Evolutionary conservation across 2,329 filamentous ascomycete genomes (phyloP).

Genomic region (Xylariomycetidae sp.): DNA sequence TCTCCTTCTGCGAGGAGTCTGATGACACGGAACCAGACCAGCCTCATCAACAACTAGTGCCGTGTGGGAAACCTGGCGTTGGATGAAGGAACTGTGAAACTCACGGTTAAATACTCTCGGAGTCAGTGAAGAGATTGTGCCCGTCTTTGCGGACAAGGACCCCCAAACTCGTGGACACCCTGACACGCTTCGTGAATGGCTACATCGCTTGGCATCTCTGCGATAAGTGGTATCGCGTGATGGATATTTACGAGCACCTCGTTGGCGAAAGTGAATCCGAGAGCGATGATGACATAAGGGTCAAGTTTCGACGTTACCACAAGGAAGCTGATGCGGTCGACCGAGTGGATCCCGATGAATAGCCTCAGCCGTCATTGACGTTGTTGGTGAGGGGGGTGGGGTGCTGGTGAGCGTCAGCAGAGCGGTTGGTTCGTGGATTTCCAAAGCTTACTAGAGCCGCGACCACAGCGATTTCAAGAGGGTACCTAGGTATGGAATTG

Average conservation of each 20-base stretch:
- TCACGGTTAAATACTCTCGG: conserved; percentile 11
- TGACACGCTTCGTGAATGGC: conserved; percentile 11
- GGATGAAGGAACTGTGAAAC: conserved; percentile 12
- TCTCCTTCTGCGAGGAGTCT: conserved; percentile 20
- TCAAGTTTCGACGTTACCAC: conserved; percentile 4
- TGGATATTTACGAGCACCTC: conserved; percentile 9
- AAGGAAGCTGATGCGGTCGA: conserved; percentile 3
- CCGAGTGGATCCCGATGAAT: conserved; percentile 1
- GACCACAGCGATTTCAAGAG: no score
- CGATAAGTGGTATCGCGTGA: conserved; percentile 13
- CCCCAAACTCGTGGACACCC: conserved; percentile 4
- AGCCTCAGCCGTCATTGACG: background rate
- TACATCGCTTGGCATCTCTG: conserved; percentile 17
- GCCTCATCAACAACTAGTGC: conserved; percentile 15
- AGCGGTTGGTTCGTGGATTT: no score
- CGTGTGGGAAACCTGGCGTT: conserved; percentile 7
- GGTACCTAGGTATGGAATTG: no score
- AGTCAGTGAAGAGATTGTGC: conserved; percentile 11
- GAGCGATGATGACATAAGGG: background rate
- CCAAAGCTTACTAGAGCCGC: no score
- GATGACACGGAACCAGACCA: conserved; percentile 14
- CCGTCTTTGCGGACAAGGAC: conserved; percentile 15
- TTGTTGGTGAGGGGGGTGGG: no score
- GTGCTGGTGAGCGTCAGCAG: no score
- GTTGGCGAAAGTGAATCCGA: no score